These are phyloP conservation scores for Tritrichomonas foetus DNA, from an alignment of 208 protist genomes.

Conservation along the genomic window DNA sequence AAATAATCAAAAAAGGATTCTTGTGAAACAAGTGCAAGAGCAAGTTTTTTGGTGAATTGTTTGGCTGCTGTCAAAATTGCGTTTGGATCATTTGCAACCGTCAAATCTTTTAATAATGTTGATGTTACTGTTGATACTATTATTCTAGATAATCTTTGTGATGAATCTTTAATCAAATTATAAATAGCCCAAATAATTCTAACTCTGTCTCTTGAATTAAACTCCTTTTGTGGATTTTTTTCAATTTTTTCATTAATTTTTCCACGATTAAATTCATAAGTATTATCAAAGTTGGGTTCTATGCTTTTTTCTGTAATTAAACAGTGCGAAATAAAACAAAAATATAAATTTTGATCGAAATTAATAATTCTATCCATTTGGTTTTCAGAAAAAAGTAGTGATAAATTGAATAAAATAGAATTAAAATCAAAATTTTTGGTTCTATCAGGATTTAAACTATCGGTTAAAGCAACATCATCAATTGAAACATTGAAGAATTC, in stretches of 20 bases:
- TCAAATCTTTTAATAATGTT: background rate
- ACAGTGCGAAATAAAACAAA: background rate
- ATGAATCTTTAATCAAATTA: background rate
- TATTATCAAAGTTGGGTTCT: too few relatives aligned
- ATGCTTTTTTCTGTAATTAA: too few relatives aligned
- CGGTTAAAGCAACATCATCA: background rate
- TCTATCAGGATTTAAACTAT: background rate
- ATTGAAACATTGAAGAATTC: background rate
- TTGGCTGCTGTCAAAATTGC: background rate
- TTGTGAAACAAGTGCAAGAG: background rate
- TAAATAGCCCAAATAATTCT: background rate
- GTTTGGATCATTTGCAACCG: background rate
- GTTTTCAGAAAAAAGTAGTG: background rate
- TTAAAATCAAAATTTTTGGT: background rate
- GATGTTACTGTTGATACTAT: background rate
- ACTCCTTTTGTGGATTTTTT: background rate
- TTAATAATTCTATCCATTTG: background rate
- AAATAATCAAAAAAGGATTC: background rate
- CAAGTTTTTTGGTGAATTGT: background rate
- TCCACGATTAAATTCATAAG: too few relatives aligned
- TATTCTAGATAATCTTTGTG: background rate
- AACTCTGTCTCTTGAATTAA: background rate
- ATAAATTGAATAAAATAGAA: background rate
- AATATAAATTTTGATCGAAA: background rate
- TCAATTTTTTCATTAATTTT: too few relatives aligned